These are phyloP conservation scores for Exophiala mesophila DNA, from an alignment of 2,329 filamentous ascomycete genomes.

Conservation along the genomic window DNA sequence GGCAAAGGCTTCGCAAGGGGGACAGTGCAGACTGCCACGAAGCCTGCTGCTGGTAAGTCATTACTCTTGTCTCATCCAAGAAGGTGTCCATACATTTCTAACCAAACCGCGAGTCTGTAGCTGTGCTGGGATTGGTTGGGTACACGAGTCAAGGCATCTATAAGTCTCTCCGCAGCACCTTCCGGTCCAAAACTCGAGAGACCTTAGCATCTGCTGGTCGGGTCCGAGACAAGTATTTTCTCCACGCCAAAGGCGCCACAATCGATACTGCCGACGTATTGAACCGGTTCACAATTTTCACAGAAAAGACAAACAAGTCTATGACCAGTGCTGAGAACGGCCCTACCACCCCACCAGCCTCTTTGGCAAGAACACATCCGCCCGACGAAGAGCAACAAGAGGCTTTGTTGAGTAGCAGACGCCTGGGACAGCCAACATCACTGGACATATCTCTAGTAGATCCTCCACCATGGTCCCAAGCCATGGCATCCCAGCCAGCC, in stretches of 20 bases:
- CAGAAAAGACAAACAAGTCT: not conserved
- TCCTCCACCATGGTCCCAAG: no score
- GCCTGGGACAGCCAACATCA: no score
- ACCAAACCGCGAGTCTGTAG: constrained; percentile 17
- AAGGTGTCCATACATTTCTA: constrained; percentile 19
- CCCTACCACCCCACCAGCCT: not conserved
- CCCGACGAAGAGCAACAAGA: no score
- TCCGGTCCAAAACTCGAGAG: constrained; percentile 28
- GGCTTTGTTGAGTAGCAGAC: no score
- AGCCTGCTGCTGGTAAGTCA: not conserved
- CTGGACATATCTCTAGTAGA: no score
- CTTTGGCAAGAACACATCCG: no score
- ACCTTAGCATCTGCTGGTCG: constrained; percentile 25
- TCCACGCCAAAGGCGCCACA: not conserved
- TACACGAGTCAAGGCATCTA: constrained; percentile 33
- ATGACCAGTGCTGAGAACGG: not conserved
- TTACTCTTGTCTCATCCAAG: not conserved
- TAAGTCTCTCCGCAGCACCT: constrained; percentile 30
- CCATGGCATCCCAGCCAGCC: no score
- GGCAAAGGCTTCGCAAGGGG: constrained; percentile 35
- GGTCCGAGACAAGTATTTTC: constrained; percentile 22
- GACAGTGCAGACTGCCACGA: constrained; percentile 4
- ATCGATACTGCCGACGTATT: not conserved
- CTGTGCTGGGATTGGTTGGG: constrained; percentile 28
- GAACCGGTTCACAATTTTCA: not conserved